These are phyloP conservation scores for Saccharomycopsis crataegensis DNA, from an alignment of 1,139 yeast genomes.

Conservation along the genomic window DNA sequence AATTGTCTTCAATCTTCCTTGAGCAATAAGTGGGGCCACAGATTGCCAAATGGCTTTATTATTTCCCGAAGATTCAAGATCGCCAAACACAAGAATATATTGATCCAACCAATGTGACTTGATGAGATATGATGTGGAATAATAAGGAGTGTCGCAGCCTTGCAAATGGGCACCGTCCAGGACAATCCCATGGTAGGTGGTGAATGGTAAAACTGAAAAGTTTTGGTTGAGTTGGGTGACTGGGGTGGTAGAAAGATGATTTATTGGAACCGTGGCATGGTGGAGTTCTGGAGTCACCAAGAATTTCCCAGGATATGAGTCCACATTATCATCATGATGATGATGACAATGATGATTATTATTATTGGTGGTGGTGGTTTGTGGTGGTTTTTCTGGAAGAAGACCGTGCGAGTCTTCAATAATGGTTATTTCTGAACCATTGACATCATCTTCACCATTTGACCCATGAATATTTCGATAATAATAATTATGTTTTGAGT, in stretches of 20 bases:
- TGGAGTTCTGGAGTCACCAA: neutral
- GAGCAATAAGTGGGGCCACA: constrained; percentile 39
- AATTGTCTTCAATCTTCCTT: constrained; percentile 41
- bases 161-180: constrained; percentile 17
- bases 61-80: constrained; percentile 52
- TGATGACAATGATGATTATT: neutral
- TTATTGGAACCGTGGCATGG: constrained; percentile 6
- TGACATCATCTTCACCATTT: constrained; percentile 11
- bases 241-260: too few relatives aligned
- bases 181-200: constrained; percentile 31
- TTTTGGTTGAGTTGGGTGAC: constrained; percentile 21
- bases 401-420: neutral
- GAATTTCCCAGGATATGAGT: neutral
- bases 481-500: neutral
- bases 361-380: neutral
- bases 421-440: constrained; percentile 10
- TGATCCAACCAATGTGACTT: constrained; percentile 29
- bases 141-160: constrained; percentile 22
- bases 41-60: constrained; percentile 51
- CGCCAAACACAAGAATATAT: constrained; percentile 65
- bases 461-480: neutral
- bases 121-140: constrained; percentile 48
- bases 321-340: neutral
- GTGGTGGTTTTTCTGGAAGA: neutral
- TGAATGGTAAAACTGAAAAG: constrained; percentile 26